These are phyloP conservation scores for Pseudodiploospora longispora DNA, from an alignment of 2,329 filamentous ascomycete genomes.

Conservation along the genomic window DNA sequence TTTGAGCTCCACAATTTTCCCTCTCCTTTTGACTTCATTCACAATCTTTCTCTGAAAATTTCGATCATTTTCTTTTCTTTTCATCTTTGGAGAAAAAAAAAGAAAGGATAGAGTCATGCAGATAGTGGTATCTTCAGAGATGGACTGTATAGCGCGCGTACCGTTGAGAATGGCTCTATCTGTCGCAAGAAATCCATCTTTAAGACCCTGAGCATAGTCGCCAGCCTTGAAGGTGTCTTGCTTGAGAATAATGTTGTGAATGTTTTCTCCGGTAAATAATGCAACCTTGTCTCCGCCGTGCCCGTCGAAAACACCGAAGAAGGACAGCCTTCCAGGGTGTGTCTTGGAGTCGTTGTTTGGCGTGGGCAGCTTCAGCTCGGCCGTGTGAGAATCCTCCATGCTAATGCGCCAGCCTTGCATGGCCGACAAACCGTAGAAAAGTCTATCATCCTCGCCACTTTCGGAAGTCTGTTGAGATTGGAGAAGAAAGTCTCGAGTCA, in stretches of 20 bases:
- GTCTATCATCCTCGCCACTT: slow-evolving; percentile 84
- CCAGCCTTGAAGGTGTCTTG: slow-evolving; percentile 89
- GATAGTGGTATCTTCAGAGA: background rate
- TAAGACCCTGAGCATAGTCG: slow-evolving; percentile 90
- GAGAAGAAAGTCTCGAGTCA: slow-evolving; percentile 14
- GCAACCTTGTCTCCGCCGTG: slow-evolving; percentile 97
- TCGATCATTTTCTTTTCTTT: too few relatives aligned
- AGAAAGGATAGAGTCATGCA: background rate
- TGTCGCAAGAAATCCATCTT: slow-evolving; percentile 93
- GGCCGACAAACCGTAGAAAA: slow-evolving; percentile 88
- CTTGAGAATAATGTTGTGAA: slow-evolving; percentile 90
- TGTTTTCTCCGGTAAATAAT: slow-evolving; percentile 81
- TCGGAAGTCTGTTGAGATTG: slow-evolving; percentile 61
- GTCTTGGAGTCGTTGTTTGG: slow-evolving; percentile 48
- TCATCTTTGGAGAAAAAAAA: background rate
- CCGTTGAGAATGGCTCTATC: slow-evolving; percentile 93
- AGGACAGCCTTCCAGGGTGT: slow-evolving; percentile 70
- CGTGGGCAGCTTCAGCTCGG: slow-evolving; percentile 77
- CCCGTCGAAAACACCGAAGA: slow-evolving; percentile 97
- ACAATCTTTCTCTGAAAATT: too few relatives aligned
- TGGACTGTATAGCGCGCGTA: slow-evolving; percentile 33
- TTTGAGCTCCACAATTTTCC: too few relatives aligned
- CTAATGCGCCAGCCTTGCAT: slow-evolving; percentile 99
- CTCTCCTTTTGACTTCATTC: too few relatives aligned
- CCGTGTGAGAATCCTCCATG: slow-evolving; percentile 96